Evolutionary conservation across 1,139 yeast genomes (phyloP).

Genomic region (Diutina neorugosa): DNA sequence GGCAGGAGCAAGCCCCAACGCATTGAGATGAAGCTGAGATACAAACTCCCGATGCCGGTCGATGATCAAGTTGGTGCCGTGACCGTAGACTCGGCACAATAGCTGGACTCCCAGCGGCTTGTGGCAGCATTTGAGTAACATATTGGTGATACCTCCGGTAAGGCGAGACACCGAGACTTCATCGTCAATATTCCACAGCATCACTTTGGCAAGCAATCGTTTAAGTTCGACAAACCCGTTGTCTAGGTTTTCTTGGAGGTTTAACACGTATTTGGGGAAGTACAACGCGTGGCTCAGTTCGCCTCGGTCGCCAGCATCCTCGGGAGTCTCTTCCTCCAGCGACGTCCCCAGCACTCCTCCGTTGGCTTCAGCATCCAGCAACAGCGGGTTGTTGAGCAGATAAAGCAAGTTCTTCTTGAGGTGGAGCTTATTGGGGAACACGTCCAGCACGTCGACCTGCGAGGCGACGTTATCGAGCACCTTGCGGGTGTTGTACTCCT

Average conservation of each 20-base stretch:
- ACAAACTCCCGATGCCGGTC: conserved; percentile 70
- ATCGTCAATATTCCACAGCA: conserved; percentile 19
- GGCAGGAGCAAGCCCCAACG: conserved; percentile 56
- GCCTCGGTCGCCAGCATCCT: background rate
- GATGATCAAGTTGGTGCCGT: conserved; percentile 61
- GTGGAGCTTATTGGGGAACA: conserved; percentile 3
- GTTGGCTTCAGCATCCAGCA: conserved; percentile 17
- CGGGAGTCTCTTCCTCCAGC: conserved; percentile 5
- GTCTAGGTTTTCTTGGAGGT: conserved; percentile 20
- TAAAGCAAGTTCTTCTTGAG: conserved; percentile 25
- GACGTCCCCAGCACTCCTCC: conserved; percentile 3
- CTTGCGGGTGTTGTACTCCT: conserved; percentile 1
- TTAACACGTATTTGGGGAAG: conserved; percentile 25
- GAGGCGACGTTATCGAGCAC: background rate
- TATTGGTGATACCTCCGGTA: conserved; percentile 76
- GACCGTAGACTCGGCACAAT: conserved; percentile 63
- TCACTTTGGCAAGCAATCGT: conserved; percentile 21
- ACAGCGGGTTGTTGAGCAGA: conserved; percentile 31
- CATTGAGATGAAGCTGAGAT: conserved; percentile 52
- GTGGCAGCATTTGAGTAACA: conserved; percentile 44
- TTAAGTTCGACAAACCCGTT: conserved; percentile 22
- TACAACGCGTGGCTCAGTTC: conserved; percentile 22
- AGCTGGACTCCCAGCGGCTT: conserved; percentile 20
- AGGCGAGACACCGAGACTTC: conserved; percentile 26
- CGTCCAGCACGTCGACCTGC: conserved; percentile 4